Evolutionary conservation across 306 rosid genomes (phyloP).

Genomic region (Vicia sativa): DNA sequence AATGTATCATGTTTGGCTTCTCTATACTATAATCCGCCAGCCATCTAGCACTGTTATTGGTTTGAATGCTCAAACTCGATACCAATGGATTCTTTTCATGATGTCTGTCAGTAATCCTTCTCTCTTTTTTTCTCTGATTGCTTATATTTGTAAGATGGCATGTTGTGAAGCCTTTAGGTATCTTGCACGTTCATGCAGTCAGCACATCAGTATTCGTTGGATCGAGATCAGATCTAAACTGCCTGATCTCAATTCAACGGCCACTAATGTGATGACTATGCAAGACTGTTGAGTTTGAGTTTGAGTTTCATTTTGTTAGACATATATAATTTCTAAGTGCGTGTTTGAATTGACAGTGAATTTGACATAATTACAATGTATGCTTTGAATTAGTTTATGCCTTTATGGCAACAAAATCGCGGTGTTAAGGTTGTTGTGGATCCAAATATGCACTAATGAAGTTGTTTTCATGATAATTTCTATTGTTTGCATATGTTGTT

Average conservation of each 20-base stretch:
- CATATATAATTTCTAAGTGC: neutral
- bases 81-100: slow-evolving; percentile 75
- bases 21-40: slow-evolving; percentile 47
- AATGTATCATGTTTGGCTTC: slow-evolving; percentile 71
- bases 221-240: neutral
- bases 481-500: neutral
- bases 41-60: slow-evolving; percentile 83
- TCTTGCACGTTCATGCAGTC: too few relatives aligned
- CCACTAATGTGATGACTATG: neutral
- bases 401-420: too few relatives aligned
- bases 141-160: neutral
- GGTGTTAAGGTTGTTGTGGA: too few relatives aligned
- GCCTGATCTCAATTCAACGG: neutral
- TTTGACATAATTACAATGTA: neutral
- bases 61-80: slow-evolving; percentile 75
- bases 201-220: neutral
- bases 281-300: too few relatives aligned
- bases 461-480: neutral
- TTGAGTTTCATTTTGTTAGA: too few relatives aligned
- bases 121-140: slow-evolving; percentile 8
- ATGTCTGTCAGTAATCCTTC: slow-evolving; percentile 65
- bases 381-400: too few relatives aligned
- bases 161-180: too few relatives aligned
- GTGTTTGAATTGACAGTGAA: neutral
- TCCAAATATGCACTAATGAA: neutral